Base-by-base conservation (phyloP, 345 rosid species). In the Hibiscus trionum region DNA sequence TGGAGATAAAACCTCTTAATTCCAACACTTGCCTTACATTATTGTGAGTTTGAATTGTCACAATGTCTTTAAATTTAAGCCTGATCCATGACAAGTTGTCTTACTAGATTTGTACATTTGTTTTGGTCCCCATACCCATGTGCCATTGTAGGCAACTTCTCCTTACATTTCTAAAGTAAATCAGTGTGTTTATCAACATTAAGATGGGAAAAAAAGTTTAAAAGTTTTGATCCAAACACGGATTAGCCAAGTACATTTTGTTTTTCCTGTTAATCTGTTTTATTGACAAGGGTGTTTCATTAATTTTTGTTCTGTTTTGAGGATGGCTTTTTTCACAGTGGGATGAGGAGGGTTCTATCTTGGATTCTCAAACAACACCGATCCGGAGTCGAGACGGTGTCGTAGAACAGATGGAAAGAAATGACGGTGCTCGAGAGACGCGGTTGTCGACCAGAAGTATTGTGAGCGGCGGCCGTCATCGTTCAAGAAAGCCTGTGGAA, bases 401-500 rank as follows among this genome's bases (percentile, higher is more conserved):
- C 88, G 98, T 63, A 86, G 98, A 81, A 94, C 97, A 7, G 98
- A 94, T 81, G 98, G 98, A 79, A 94, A 94, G 95, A 94, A 94
- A 85, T 94, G 98, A 97, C 93, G 98, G 85, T 94, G 98, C 91
- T 90, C 97, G 1, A 83, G 90, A 82, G 98, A 94, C 46, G 98
- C 93, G 4, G 95, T 91, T 69, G 86, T 88, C 47, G 96, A 90
- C 49, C 96, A 91, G 80, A 94, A 94, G 82, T 94, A 94, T 65
- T 91, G 98, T 58, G 97, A 94, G 82, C 88, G 96, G 70, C 97
- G 97, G 98, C 79, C 98, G 97, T 76, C 97, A 94, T 81, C 97
- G 98, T 91, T 94, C 98, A 94, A 94, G 98, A 94, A 94, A 94
- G 97, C 98, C 95, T 91, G 98, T 94, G 98, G 98, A 94, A 94